Conservation (phyloP, 371 early-diverging fungal species). For the Mucor ambiguus region DNA sequence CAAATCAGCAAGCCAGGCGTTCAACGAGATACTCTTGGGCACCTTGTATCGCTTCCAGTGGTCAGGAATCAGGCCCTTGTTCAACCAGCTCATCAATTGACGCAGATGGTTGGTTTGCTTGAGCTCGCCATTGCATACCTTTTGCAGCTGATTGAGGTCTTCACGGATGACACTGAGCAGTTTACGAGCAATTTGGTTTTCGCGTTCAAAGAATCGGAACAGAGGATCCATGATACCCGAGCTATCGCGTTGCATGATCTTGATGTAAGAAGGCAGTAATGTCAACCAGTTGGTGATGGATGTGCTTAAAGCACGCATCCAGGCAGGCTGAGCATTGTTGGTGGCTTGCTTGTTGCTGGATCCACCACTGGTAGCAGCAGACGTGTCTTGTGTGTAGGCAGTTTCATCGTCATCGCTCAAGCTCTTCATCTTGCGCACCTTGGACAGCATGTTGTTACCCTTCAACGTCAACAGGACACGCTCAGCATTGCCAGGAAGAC, state of each 20-base stretch:
- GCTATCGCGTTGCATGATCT: slow-evolving; percentile 43
- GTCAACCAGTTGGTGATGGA: slow-evolving; percentile 64
- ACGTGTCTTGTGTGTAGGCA: slow-evolving; percentile 40
- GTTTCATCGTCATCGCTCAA: slow-evolving; percentile 85
- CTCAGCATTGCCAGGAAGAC: slow-evolving; percentile 95
- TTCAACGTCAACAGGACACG: slow-evolving; percentile 81
- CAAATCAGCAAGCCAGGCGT: slow-evolving; percentile 80
- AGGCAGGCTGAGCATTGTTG: slow-evolving; percentile 60
- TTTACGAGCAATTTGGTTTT: slow-evolving; percentile 65
- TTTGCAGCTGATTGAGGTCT: slow-evolving; percentile 68
- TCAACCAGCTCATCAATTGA: slow-evolving; percentile 66
- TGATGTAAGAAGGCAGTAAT: slow-evolving; percentile 61
- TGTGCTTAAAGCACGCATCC: slow-evolving; percentile 72
- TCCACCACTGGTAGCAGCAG: neutral
- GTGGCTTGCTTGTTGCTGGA: slow-evolving; percentile 27
- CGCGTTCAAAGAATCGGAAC: slow-evolving; percentile 85
- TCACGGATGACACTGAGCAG: slow-evolving; percentile 65
- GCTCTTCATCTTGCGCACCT: slow-evolving; percentile 84
- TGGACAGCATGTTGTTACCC: slow-evolving; percentile 76
- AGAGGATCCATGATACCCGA: slow-evolving; percentile 68
- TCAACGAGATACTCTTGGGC: slow-evolving; percentile 57
- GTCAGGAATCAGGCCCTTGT: slow-evolving; percentile 75
- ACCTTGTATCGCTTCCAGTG: slow-evolving; percentile 84
- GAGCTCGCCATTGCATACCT: slow-evolving; percentile 73
- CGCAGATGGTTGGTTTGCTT: slow-evolving; percentile 90